A percentile compares a stretch with the other conserved stretches of the same genome.
Evolutionary conservation across 129 eudicot genomes (phyloP).

Genomic region (Scalesia atractyloides): DNA sequence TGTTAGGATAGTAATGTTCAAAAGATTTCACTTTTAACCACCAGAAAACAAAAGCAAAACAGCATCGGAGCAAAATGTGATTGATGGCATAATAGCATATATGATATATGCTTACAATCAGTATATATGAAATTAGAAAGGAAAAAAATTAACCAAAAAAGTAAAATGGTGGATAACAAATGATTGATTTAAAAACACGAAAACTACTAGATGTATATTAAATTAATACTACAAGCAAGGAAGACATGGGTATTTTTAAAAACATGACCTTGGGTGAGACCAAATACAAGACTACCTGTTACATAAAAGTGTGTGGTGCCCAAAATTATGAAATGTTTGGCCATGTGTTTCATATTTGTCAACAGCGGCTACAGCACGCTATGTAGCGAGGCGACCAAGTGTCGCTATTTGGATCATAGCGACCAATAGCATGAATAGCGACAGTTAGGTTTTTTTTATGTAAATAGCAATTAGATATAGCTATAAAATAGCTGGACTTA

Average conservation of each 20-base stretch:
- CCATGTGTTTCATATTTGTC: conserved; percentile 1
- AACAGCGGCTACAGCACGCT: no score
- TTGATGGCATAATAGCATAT: no score
- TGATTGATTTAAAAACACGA: not conserved
- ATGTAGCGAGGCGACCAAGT: no score
- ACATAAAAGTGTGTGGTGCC: not conserved
- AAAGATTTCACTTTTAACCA: no score
- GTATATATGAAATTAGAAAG: not conserved
- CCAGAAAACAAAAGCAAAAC: no score
- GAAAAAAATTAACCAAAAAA: not conserved
- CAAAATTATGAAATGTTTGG: not conserved
- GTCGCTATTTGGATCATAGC: no score
- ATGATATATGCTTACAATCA: not conserved
- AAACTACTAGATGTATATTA: not conserved
- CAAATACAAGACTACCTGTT: not conserved
- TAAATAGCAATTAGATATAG: no score
- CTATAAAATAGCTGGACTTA: no score
- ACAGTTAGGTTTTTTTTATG: no score
- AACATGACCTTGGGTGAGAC: not conserved
- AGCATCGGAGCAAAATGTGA: no score
- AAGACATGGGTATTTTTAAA: not conserved
- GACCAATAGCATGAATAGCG: no score
- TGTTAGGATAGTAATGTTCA: no score
- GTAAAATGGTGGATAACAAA: not conserved
- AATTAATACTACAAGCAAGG: not conserved